Percentiles rank a stretch among this genome's conserved stretches.
phyloP scores from a whole-genome alignment of 2,329 filamentous ascomycete species.

The Pseudogymnoascus sp. region DNA sequence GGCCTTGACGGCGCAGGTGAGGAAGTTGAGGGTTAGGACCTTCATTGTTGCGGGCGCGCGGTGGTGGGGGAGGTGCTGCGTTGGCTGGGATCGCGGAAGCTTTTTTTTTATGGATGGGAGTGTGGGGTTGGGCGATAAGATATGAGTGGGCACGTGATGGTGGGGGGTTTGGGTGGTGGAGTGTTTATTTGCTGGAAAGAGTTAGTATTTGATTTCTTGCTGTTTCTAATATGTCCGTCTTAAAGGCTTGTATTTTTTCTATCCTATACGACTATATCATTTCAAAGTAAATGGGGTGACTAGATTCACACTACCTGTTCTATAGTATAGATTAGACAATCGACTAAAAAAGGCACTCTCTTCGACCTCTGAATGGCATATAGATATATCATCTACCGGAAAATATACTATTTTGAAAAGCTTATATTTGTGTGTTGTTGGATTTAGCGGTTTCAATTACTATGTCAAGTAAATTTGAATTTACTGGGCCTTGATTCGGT shows the following conservation, averaged over 20 bases:
- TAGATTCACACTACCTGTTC: not conserved
- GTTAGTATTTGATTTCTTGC: not conserved
- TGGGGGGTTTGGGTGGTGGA: not conserved
- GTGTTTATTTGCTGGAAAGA: too few species aligned
- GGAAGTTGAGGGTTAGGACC: slow-evolving; percentile 88
- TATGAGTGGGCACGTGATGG: not conserved
- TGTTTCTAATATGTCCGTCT: not conserved
- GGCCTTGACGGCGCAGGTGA: slow-evolving; percentile 90
- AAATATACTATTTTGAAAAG: not conserved
- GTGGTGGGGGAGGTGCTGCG: not conserved
- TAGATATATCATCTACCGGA: not conserved
- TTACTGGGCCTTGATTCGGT: rapidly evolving
- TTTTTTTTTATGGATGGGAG: slow-evolving; percentile 2
- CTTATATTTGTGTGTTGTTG: not conserved
- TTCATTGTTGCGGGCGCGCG: slow-evolving; percentile 57
- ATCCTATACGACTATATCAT: not conserved
- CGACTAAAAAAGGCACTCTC: not conserved
- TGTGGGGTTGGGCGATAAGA: slow-evolving; percentile 8
- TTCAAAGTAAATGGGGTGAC: not conserved
- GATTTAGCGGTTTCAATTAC: not conserved
- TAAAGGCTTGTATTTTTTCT: not conserved
- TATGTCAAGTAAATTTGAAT: not conserved
- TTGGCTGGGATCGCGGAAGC: not conserved
- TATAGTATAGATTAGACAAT: not conserved
- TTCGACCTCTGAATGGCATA: not conserved